Evolutionary conservation across 768 basidiomycete genomes (phyloP), one percentile per base, ranked within the genome.

Genomic region (Hebeloma cylindrosporum): DNA sequence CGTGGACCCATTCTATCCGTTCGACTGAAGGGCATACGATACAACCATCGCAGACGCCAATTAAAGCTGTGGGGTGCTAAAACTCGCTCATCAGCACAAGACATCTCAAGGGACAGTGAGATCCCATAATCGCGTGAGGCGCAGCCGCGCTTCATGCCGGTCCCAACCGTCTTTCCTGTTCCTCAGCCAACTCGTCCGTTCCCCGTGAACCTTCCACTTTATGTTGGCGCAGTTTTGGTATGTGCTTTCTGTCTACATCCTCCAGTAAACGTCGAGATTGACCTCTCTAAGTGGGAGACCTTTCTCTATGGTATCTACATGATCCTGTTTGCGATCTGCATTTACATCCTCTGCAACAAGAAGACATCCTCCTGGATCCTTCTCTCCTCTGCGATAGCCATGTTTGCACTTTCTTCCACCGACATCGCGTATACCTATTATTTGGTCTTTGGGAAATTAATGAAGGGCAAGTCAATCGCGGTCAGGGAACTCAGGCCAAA

Each of bases 381-480:
- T 21, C 50, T 69, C 27, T 13, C 60, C 21, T 60, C 59, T 30
- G 62, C 67, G 28, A 41, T 61, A n/a, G 28, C 58, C 36, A 72
- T 72, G 68, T 71, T 69, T 45, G 38, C 51, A 1, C 53, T 71
- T 25, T 64, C 70, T 10, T 62, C 65, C 0, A 58, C 62, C 10
- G 65, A 69, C 30, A 64, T 69, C 6, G 47, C 52, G 3, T 60
- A 69, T 37, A 70, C 67, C 8, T 62, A 60, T 18, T 56, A 60
- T 32, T 53, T 69, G 38, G 53, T 66, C 31, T 60, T 69, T 20
- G 47, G 34, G 4, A 56, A 51, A 32, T 35, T 61, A n/a, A 36
- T 64, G 17, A 51, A 36, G 8, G 56, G 57, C 14, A 27, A 45
- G 3, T 31, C 61, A 4, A 46, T n/a, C n/a, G n/a, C 39, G 17